These are phyloP conservation scores for Candida frijolesensis DNA, from an alignment of 1,139 yeast species.

Conservation along the genomic window DNA sequence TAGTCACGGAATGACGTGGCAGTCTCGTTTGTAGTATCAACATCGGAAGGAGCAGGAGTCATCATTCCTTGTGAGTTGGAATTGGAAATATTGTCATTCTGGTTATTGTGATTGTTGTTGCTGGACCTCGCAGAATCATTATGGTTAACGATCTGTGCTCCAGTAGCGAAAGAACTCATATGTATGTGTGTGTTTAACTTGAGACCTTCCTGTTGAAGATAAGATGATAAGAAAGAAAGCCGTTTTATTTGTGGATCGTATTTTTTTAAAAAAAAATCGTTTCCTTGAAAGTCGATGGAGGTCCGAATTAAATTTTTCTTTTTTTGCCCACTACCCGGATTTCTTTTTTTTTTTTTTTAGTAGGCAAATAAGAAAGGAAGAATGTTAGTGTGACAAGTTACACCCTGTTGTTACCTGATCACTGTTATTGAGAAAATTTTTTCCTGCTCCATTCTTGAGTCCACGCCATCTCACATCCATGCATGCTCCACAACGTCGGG, in stretches of 20 bases:
- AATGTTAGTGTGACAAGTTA: too few species aligned
- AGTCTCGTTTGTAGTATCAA: not conserved
- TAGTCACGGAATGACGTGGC: not conserved
- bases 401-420: not conserved
- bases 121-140: not conserved
- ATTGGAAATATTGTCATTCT: not conserved
- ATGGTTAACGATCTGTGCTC: not conserved
- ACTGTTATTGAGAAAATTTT: not conserved
- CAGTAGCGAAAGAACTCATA: too few species aligned
- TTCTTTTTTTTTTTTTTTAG: not conserved
- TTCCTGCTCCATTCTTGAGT: not conserved
- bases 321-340: not conserved
- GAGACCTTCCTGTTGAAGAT: not conserved
- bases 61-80: conserved; percentile 2
- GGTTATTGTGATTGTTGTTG: not conserved
- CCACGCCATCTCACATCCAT: not conserved
- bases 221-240: not conserved
- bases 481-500: not conserved
- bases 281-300: not conserved
- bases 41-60: conserved; percentile 2
- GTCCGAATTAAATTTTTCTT: not conserved
- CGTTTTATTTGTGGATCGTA: too few species aligned
- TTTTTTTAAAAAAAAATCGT: not conserved
- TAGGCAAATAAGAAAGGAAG: too few species aligned
- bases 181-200: too few species aligned